These are phyloP conservation scores for Podaxis rugospora DNA, from an alignment of 768 basidiomycete genomes.

Conservation along the genomic window DNA sequence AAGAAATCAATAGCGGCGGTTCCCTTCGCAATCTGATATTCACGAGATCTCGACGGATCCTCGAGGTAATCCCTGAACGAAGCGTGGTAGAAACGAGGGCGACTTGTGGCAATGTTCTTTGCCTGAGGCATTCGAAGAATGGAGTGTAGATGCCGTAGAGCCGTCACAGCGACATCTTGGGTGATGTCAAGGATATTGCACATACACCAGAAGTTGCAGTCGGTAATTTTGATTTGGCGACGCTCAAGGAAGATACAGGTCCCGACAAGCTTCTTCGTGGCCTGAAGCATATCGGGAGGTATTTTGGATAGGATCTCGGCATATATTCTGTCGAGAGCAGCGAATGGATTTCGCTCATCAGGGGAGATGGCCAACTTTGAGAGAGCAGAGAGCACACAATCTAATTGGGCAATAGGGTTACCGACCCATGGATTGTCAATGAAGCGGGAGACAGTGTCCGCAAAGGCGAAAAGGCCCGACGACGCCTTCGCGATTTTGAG, in stretches of 20 bases:
- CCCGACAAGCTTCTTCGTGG: neutral
- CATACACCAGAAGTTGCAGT: neutral
- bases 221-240: neutral
- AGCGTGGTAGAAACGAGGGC: slow-evolving; percentile 5
- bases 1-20: neutral
- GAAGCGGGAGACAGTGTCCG: slow-evolving; percentile 18
- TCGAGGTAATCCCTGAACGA: slow-evolving; percentile 1
- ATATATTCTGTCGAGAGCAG: slow-evolving; percentile 10
- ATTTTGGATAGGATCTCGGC: neutral
- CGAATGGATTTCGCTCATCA: neutral
- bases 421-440: slow-evolving; percentile 11
- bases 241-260: neutral
- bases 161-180: neutral
- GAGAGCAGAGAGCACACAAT: neutral
- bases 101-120: neutral
- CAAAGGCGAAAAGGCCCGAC: slow-evolving; percentile 23
- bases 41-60: neutral
- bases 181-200: neutral
- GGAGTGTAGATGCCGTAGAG: neutral
- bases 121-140: neutral
- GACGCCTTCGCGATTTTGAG: slow-evolving; percentile 16
- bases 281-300: neutral
- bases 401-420: slow-evolving; percentile 3
- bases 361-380: neutral
- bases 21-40: neutral